phyloP scores from a whole-genome alignment of 768 basidiomycete genomes.

The Hericium coralloides region DNA sequence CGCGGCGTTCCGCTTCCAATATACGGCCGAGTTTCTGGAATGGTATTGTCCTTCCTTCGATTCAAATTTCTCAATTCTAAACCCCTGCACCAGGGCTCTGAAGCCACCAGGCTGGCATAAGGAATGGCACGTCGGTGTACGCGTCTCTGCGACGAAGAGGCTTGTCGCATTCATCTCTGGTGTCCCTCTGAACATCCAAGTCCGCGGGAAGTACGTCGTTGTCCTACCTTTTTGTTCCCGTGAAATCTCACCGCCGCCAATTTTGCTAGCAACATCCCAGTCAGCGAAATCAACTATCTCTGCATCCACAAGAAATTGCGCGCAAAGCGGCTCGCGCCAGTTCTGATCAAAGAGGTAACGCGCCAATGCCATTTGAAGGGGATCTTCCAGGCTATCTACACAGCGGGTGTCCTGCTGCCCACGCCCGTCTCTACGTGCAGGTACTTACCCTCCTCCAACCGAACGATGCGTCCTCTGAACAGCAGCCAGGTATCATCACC shows the following conservation, averaged over 20 bases:
- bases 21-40: slow-evolving; percentile 86
- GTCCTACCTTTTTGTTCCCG: not conserved
- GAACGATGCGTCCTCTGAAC: not conserved
- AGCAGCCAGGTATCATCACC: slow-evolving; percentile 73
- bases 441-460: slow-evolving; percentile 28
- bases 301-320: slow-evolving; percentile 97
- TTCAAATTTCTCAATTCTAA: not conserved
- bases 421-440: slow-evolving; percentile 85
- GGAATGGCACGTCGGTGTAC: slow-evolving; percentile 95
- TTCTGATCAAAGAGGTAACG: slow-evolving; percentile 96
- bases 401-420: slow-evolving; percentile 86
- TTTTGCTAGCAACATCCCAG: slow-evolving; percentile 48
- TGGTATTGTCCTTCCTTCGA: slow-evolving; percentile 46
- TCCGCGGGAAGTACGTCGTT: slow-evolving; percentile 65
- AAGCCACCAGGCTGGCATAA: slow-evolving; percentile 87
- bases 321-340: slow-evolving; percentile 89
- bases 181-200: slow-evolving; percentile 78
- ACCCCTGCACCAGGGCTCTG: slow-evolving; percentile 60
- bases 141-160: slow-evolving; percentile 84
- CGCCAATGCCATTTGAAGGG: slow-evolving; percentile 83
- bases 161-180: slow-evolving; percentile 96
- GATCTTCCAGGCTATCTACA: slow-evolving; percentile 96
- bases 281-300: slow-evolving; percentile 94
- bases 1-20: slow-evolving; percentile 94
- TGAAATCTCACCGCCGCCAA: slow-evolving; percentile 1